These are phyloP conservation scores for Sporobolomyces roseus DNA, from an alignment of 768 basidiomycete species.

Conservation along the genomic window DNA sequence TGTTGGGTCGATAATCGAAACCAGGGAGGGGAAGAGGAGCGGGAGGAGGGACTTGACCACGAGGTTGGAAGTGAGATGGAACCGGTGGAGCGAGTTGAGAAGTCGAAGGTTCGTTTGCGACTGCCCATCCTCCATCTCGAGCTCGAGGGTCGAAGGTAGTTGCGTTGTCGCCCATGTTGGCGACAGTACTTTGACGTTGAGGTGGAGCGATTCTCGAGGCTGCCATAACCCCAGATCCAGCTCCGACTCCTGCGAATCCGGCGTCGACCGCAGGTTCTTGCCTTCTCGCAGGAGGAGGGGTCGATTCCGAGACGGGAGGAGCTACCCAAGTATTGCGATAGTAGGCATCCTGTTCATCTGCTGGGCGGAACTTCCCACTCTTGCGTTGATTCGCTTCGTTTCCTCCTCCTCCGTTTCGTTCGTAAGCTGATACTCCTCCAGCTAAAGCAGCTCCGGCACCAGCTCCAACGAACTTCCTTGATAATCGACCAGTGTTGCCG, in stretches of 20 bases:
- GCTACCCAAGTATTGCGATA: conserved; percentile 17
- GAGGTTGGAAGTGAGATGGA: conserved; percentile 9
- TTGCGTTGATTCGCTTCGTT: background rate
- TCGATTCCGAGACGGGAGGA: background rate
- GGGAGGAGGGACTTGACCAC: background rate
- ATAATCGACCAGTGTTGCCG: background rate
- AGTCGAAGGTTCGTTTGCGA: conserved; percentile 3
- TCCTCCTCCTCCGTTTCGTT: background rate
- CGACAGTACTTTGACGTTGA: conserved; percentile 6
- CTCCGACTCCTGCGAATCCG: conserved; percentile 13
- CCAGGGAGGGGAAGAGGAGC: conserved; percentile 10
- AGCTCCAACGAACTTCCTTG: conserved; percentile 9
- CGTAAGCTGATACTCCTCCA: conserved; percentile 16
- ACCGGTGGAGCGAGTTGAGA: background rate
- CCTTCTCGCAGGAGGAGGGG: too few species aligned
- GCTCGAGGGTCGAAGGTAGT: conserved; percentile 20
- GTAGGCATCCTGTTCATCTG: conserved; percentile 32
- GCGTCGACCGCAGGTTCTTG: background rate
- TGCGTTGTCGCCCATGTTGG: conserved; percentile 7
- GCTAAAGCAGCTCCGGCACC: conserved; percentile 1
- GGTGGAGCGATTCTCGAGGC: background rate
- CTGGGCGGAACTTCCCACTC: conserved; percentile 9
- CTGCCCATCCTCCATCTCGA: conserved; percentile 21
- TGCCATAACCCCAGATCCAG: background rate
- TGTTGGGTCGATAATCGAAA: background rate